These are phyloP conservation scores for Marasmius oreades DNA, from an alignment of 1,284 basidiomycete species.

Conservation along the genomic window DNA sequence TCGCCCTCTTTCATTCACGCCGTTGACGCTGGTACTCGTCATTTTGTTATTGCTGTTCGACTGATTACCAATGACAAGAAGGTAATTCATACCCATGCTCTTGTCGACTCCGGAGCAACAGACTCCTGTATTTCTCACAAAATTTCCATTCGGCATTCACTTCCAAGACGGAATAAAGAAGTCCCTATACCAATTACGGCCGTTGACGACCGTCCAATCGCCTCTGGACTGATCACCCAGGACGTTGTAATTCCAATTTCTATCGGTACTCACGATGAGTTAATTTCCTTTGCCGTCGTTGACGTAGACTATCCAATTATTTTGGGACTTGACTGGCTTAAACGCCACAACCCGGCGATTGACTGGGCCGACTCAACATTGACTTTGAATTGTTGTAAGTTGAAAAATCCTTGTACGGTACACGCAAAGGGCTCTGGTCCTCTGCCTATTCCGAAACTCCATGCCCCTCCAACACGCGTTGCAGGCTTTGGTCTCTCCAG, in stretches of 20 bases:
- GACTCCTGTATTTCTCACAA: conserved; percentile 26
- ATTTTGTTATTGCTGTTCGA: conserved; percentile 27
- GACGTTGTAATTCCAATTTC: conserved; percentile 1
- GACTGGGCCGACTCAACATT: conserved; percentile 8
- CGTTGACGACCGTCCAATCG: not conserved
- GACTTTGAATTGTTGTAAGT: conserved; percentile 2
- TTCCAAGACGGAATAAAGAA: not conserved
- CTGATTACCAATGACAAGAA: conserved; percentile 16
- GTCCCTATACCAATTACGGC: not conserved
- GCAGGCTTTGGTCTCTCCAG: not conserved
- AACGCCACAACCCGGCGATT: conserved; percentile 13
- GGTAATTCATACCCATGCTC: conserved; percentile 20
- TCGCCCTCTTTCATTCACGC: conserved; percentile 7
- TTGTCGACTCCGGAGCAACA: conserved; percentile 19
- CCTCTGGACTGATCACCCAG: conserved; percentile 5
- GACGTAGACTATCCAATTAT: conserved; percentile 12
- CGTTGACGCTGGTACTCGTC: conserved; percentile 17
- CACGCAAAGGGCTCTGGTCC: conserved; percentile 6
- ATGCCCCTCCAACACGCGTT: not conserved
- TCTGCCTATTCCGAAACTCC: not conserved
- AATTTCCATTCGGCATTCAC: conserved; percentile 26
- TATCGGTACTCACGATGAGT: not conserved
- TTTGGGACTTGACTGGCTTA: conserved; percentile 16
- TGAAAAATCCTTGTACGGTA: conserved; percentile 7
- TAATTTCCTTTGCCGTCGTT: conserved; percentile 9